Conservation (phyloP, 148 eudicot species). For the Tetragonia tetragonoides region DNA sequence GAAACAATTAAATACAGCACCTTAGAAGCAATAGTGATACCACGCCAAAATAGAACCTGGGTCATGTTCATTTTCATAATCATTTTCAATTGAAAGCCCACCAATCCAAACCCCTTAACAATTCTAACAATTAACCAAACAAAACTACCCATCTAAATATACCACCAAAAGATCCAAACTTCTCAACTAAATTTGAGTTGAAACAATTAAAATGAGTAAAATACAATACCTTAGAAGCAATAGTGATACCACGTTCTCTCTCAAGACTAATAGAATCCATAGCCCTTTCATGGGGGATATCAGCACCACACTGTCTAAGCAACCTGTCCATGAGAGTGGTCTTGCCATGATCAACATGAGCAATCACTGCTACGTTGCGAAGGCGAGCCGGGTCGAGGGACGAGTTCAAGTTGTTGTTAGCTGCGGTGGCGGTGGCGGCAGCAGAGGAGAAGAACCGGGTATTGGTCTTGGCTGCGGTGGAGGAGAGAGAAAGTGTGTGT, state of each 20-base stretch:
- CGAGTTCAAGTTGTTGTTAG: conserved; percentile 24
- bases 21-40: too few species aligned
- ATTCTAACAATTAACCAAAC: background rate
- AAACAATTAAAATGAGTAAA: too few species aligned
- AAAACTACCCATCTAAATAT: conserved; percentile 2
- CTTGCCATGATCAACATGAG: conserved; percentile 95
- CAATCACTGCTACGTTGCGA: conserved; percentile 89
- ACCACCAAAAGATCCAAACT: background rate
- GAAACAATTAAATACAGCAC: conserved; percentile 20
- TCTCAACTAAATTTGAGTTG: background rate
- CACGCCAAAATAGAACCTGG: too few species aligned
- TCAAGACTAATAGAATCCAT: conserved; percentile 77
- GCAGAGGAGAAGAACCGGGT: conserved; percentile 30
- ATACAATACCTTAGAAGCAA: conserved; percentile 68
- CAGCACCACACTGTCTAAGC: conserved; percentile 91
- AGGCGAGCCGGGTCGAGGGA: conserved; percentile 66
- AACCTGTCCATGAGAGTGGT: conserved; percentile 97
- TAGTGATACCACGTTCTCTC: conserved; percentile 93
- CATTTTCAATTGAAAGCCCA: too few species aligned
- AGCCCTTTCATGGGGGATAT: conserved; percentile 88
- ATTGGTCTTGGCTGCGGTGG: conserved; percentile 20
- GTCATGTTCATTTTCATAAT: too few species aligned
- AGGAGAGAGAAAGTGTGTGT: conserved; percentile 41
- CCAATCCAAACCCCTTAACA: background rate
- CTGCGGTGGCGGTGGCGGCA: conserved; percentile 36